phyloP scores from a whole-genome alignment of 2,329 filamentous ascomycete species.

The Chaetomiaceae sp. region DNA sequence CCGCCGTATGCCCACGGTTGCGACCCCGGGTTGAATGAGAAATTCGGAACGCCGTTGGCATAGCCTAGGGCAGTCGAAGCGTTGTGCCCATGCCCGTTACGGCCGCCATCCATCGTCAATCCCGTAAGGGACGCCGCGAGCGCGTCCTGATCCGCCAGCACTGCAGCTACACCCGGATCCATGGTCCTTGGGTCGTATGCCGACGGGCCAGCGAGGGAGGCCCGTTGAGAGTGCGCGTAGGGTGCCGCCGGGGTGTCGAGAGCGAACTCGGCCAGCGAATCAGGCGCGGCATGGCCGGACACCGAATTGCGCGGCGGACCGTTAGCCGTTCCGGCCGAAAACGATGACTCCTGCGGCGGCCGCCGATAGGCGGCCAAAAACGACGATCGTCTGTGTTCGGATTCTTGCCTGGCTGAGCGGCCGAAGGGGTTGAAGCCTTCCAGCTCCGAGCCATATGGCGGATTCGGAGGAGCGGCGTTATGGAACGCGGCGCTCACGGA shows the following conservation, averaged over 20 bases:
- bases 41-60: constrained; percentile 29
- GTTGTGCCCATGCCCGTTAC: constrained; percentile 14
- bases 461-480: background rate
- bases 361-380: constrained; percentile 23
- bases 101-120: constrained; percentile 31
- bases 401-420: background rate
- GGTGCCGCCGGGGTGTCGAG: constrained; percentile 32
- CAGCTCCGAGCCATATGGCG: background rate
- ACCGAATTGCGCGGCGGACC: constrained; percentile 47
- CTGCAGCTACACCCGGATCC: constrained; percentile 26
- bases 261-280: constrained; percentile 31
- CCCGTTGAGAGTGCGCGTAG: constrained; percentile 43
- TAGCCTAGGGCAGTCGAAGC: constrained; percentile 18
- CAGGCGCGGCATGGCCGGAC: constrained; percentile 47
- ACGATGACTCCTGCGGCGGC: constrained; percentile 35
- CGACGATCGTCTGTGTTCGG: background rate
- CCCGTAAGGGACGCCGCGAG: constrained; percentile 31
- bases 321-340: constrained; percentile 37
- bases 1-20: constrained; percentile 39
- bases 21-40: constrained; percentile 43
- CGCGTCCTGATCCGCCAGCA: constrained; percentile 34
- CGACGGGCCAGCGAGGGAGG: constrained; percentile 38
- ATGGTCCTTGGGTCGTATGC: constrained; percentile 37
- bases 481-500: constrained; percentile 10
- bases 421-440: background rate